phyloP scores from a whole-genome alignment of 2,329 filamentous ascomycete genomes.

The Fusarium redolens region DNA sequence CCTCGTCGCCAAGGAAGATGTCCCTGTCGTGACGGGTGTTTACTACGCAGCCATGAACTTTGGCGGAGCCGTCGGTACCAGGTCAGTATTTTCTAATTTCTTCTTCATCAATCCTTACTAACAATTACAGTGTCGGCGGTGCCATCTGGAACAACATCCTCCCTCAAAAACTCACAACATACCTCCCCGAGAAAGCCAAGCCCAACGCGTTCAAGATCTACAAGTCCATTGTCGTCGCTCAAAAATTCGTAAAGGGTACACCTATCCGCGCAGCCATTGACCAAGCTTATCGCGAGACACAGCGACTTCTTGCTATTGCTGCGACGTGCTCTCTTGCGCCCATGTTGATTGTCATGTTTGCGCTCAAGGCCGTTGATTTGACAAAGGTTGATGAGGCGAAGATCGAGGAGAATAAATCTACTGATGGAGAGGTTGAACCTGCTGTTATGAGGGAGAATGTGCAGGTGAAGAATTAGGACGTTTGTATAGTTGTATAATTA shows the following conservation, averaged over 20 bases:
- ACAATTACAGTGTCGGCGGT: conserved; percentile 46
- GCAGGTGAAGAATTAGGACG: background rate
- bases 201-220: conserved; percentile 43
- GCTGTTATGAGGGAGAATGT: background rate
- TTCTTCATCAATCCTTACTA: background rate
- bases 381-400: conserved; percentile 29
- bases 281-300: conserved; percentile 43
- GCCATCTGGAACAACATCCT: conserved; percentile 52
- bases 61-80: conserved; percentile 47
- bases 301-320: conserved; percentile 45
- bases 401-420: conserved; percentile 22
- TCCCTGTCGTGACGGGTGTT: conserved; percentile 51
- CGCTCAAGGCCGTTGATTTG: conserved; percentile 41
- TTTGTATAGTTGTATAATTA: accelerated
- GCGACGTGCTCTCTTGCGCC: conserved; percentile 39
- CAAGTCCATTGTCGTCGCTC: conserved; percentile 46
- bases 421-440: background rate
- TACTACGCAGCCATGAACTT: conserved; percentile 52
- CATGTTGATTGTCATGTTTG: conserved; percentile 44
- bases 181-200: conserved; percentile 39
- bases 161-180: conserved; percentile 40
- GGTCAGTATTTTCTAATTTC: conserved; percentile 15
- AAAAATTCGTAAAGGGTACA: conserved; percentile 39
- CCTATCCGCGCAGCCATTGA: conserved; percentile 41
- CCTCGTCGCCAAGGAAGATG: conserved; percentile 48